A percentile compares a stretch with the other conserved stretches of the same genome.
Evolutionary conservation across 1,284 basidiomycete genomes (phyloP).

Genomic region (Microbotryomycetes sp.): DNA sequence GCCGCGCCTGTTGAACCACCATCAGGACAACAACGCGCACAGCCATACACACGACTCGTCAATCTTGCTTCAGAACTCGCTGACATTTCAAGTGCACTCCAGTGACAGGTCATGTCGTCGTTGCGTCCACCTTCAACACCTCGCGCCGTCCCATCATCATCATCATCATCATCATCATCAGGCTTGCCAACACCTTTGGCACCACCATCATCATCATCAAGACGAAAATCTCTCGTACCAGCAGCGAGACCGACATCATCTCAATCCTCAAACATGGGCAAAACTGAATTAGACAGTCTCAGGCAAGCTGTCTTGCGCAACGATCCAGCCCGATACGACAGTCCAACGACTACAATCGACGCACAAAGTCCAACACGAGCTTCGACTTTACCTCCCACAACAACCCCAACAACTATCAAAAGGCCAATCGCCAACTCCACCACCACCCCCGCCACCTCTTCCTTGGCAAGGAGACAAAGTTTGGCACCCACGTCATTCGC

Average conservation of each 20-base stretch:
- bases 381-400: not conserved
- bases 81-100: not conserved
- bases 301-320: constrained; percentile 12
- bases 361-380: constrained; percentile 1
- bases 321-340: constrained; percentile 18
- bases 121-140: constrained; percentile 24
- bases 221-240: constrained; percentile 12
- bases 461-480: not conserved
- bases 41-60: no score
- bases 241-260: not conserved
- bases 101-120: not conserved
- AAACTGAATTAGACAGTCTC: constrained; percentile 12
- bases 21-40: no score
- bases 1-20: no score
- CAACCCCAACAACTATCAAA: not conserved
- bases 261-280: not conserved
- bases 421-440: not conserved
- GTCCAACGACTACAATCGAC: not conserved
- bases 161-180: not conserved
- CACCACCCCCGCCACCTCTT: not conserved
- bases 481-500: not conserved
- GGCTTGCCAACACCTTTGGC: not conserved
- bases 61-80: no score
- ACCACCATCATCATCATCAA: constrained; percentile 6
- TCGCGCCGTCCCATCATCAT: not conserved